Evolutionary conservation across 2,329 filamentous ascomycete species (phyloP), one percentile per base, ranked within the genome.

Genomic region (Chaetomium strumarium): DNA sequence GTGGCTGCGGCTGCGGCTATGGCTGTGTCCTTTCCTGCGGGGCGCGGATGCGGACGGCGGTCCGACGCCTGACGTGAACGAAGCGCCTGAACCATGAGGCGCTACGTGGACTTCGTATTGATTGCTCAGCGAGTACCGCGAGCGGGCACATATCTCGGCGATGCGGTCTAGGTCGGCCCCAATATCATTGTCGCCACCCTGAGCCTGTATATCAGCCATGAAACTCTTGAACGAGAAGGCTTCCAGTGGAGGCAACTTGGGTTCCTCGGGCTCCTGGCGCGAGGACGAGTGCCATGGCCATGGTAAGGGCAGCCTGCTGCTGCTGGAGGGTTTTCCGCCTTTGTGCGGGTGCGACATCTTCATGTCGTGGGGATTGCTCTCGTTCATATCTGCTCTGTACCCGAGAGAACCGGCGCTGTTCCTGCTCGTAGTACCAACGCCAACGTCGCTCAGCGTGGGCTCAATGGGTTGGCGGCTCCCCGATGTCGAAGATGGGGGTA

Each of bases 211-310:
- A 53, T 78, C 77, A 47, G 76, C 75, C 72, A 85, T 77, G 62
- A 85, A 83, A 56, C 76, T 79, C 64, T 81, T 83, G 70, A 84
- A 84, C 49, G 75, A 80, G 59, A 84, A 85, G 12, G 80, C 81
- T 56, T 84, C 80, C 14, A 84, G 66, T 0, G 81, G 79, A 0
- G 82, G 82, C 12, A 85, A 71, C 60, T 76, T 78, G 13, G 75
- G 66, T 51, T 58, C 57, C n/a, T 60, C 60, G 5, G 58, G 52
- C 31, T 59, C 57, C 42, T 58, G 59, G 29, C 55, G 55, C 8
- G 51, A 55, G 12, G 14, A 14, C 37, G 53, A 46, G 13, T 38
- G 49, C 63, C 65, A 68, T 31, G 61, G 62, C 65, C 65, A 66
- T 24, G 63, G 60, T 12, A 65, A 49, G 13, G 55, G 45, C 19